Base-by-base conservation (phyloP, 2,329 filamentous ascomycete species). In the Thelonectria rubi region DNA sequence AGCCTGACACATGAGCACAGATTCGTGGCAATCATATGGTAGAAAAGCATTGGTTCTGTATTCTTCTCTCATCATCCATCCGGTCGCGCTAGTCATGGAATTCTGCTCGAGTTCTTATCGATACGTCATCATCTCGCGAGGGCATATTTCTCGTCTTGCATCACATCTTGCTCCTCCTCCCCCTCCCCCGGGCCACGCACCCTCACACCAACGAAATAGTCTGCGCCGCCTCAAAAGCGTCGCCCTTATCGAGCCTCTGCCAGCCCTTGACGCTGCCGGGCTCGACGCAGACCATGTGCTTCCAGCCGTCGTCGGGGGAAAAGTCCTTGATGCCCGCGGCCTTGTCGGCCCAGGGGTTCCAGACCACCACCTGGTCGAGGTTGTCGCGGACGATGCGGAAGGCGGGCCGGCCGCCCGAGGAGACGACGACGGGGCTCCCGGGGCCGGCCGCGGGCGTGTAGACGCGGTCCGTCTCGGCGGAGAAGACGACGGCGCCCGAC, bases 271-370 rank as follows among this genome's bases (percentile, higher is more conserved):
- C 94, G 10, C 89, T 86, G 12, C 95, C 95, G 2, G 94, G 91
- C 83, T 99, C 95, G 52, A 98, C 87, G 75, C 95, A 98, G 45
- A 99, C 82, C 92, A 98, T 97, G 61, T 93, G 87, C 82, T 92
- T 92, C 82, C 90, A 98, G 39, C 91, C 95, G 55, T 94, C 91
- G 74, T 96, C 91, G 51, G 95, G 95, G 60, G 85, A 86, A 75
- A 98, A 97, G 77, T 99, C 95, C 54, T 82, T 88, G 80, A 97
- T 97, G 5, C 84, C 84, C 70, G 88, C 86, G 1, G 92, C 88
- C 82, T 96, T 97, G 65, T 94, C 92, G 42, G 85, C 84, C 93
- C 94, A 97, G 2, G 95, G 95, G 79, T 99, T 99, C 95, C 95
- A 99, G 30, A 98, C 91, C 1, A 97, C 94, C 15, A 95, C 89